These are phyloP conservation scores for Acacia crassicarpa DNA, from an alignment of 306 rosid genomes.

Conservation along the genomic window DNA sequence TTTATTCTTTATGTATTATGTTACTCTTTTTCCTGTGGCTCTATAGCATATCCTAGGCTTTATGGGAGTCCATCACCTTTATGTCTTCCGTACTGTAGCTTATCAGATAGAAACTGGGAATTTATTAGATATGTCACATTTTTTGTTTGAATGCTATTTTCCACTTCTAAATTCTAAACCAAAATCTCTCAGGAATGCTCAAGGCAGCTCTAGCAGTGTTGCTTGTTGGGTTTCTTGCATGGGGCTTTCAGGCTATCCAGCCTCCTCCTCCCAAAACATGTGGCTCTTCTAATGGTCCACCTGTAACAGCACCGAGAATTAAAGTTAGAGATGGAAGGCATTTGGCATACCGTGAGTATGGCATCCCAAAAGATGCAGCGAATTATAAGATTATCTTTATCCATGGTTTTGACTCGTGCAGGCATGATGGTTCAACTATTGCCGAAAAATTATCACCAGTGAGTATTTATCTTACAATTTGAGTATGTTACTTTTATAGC, in stretches of 20 bases:
- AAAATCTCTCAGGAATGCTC: slow-evolving; percentile 56
- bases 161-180: neutral
- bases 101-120: neutral
- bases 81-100: neutral
- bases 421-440: slow-evolving; percentile 51
- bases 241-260: slow-evolving; percentile 72
- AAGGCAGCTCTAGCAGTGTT: slow-evolving; percentile 52
- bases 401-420: slow-evolving; percentile 67
- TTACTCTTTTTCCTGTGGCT: neutral
- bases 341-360: slow-evolving; percentile 84
- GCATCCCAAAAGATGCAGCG: slow-evolving; percentile 70
- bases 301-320: slow-evolving; percentile 71
- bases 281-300: slow-evolving; percentile 76
- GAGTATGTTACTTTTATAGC: neutral
- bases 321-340: slow-evolving; percentile 85
- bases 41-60: neutral
- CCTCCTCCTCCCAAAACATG: slow-evolving; percentile 79
- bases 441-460: slow-evolving; percentile 60
- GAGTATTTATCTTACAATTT: slow-evolving; percentile 18
- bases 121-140: neutral
- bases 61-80: neutral
- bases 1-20: neutral
- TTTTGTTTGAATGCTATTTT: neutral
- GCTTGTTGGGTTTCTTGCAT: slow-evolving; percentile 64
- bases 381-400: slow-evolving; percentile 58